phyloP scores from a whole-genome alignment of 352 stramenopile genomes.

The Globisporangium spinosum region DNA sequence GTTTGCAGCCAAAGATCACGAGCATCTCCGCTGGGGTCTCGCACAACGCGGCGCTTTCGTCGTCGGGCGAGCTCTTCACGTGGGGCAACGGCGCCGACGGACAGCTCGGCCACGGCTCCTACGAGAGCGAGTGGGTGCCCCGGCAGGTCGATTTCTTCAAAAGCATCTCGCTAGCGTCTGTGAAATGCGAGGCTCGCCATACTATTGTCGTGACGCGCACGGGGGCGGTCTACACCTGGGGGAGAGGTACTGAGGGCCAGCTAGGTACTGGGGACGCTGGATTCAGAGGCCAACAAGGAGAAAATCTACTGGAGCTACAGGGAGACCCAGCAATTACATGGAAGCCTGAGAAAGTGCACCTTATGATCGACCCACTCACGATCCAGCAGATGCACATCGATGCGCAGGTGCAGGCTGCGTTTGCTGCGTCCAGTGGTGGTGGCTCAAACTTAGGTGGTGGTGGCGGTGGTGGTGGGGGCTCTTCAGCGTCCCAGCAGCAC shows the following conservation, averaged over 20 bases:
- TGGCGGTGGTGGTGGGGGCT: background rate
- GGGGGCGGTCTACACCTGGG: conserved; percentile 61
- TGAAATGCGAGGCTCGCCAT: conserved; percentile 41
- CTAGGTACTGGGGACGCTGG: conserved; percentile 25
- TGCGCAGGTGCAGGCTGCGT: conserved; percentile 17
- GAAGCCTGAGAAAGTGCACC: conserved; percentile 18
- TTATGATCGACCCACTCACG: conserved; percentile 21
- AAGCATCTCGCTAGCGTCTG: conserved; percentile 24
- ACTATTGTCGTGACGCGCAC: conserved; percentile 42
- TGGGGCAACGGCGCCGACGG: conserved; percentile 60
- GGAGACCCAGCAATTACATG: background rate
- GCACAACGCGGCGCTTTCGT: conserved; percentile 51
- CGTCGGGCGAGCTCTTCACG: conserved; percentile 53
- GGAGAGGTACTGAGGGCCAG: conserved; percentile 44
- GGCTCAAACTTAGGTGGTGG: background rate
- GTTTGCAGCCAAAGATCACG: conserved; percentile 30
- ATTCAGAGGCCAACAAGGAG: background rate
- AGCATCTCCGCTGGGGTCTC: conserved; percentile 39
- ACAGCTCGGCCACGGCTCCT: conserved; percentile 46
- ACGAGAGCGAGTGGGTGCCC: conserved; percentile 58
- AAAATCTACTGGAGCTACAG: background rate
- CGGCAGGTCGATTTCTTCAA: conserved; percentile 49
- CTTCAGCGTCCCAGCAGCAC: conserved; percentile 11
- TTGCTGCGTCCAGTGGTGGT: background rate
- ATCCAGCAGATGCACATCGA: conserved; percentile 32